phyloP scores from a whole-genome alignment of 306 rosid species.

The Quercus aquifolioides region DNA sequence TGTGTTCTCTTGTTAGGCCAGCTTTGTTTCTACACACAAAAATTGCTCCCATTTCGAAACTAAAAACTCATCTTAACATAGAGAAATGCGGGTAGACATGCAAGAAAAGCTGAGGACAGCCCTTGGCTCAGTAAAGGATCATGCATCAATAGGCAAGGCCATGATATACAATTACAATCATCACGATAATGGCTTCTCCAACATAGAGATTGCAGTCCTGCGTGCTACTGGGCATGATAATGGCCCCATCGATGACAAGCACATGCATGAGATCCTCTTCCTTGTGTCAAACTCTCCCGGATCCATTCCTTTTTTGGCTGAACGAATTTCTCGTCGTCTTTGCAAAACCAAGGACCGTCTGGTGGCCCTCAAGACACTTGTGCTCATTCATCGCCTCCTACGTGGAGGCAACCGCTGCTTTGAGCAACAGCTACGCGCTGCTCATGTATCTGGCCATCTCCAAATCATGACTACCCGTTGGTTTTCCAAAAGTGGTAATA shows the following conservation, averaged over 20 bases:
- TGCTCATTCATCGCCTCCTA: slow-evolving; percentile 55
- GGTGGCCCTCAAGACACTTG: slow-evolving; percentile 58
- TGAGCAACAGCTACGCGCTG: slow-evolving; percentile 44
- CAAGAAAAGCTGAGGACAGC: slow-evolving; percentile 45
- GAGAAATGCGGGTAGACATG: slow-evolving; percentile 43
- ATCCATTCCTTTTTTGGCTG: slow-evolving; percentile 54
- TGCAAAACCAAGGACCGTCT: slow-evolving; percentile 45
- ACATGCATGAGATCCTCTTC: slow-evolving; percentile 67
- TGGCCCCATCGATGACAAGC: slow-evolving; percentile 51
- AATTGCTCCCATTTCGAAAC: slow-evolving; percentile 16
- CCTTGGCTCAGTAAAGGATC: slow-evolving; percentile 53
- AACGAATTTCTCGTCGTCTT: slow-evolving; percentile 47
- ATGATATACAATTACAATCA: slow-evolving; percentile 41
- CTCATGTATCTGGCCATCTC: slow-evolving; percentile 50
- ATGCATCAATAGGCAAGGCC: slow-evolving; percentile 61
- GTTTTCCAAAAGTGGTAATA: slow-evolving; percentile 13
- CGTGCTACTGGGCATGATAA: slow-evolving; percentile 52
- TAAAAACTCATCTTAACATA: slow-evolving; percentile 1
- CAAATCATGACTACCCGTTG: slow-evolving; percentile 30
- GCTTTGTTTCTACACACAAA: slow-evolving; percentile 29
- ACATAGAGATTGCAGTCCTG: slow-evolving; percentile 55
- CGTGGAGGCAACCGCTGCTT: slow-evolving; percentile 55
- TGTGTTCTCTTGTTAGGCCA: slow-evolving; percentile 6
- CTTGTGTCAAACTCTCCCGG: slow-evolving; percentile 50
- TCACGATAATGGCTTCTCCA: slow-evolving; percentile 37